phyloP scores from a whole-genome alignment of 768 basidiomycete genomes.

The Pulveroboletus ravenelii region DNA sequence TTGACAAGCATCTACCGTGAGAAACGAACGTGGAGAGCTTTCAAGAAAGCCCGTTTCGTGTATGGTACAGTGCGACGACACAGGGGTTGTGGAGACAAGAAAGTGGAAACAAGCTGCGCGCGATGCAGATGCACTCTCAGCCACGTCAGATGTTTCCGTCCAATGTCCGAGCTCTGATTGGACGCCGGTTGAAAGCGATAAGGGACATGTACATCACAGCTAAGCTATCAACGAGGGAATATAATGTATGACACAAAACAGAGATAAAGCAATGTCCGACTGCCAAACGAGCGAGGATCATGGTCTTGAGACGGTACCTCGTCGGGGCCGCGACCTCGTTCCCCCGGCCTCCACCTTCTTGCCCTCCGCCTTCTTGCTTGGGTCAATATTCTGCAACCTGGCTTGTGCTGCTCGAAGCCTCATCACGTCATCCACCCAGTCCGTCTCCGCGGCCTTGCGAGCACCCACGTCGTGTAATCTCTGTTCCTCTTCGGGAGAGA shows the following conservation, averaged over 20 bases:
- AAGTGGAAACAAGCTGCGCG: neutral
- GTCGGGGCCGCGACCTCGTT: conserved; percentile 29
- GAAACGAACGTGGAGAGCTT: conserved; percentile 21
- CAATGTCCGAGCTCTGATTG: neutral
- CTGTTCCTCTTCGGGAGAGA: conserved; percentile 51
- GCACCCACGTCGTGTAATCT: conserved; percentile 47
- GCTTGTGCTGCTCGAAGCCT: conserved; percentile 35
- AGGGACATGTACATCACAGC: too few species aligned
- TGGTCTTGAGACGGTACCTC: conserved; percentile 16
- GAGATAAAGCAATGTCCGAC: conserved; percentile 11
- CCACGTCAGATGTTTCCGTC: conserved; percentile 3
- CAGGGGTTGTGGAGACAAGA: neutral
- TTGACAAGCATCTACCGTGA: conserved; percentile 34
- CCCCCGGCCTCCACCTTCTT: conserved; percentile 25
- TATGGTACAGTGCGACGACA: conserved; percentile 4
- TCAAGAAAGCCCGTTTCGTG: conserved; percentile 14
- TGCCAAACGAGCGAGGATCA: conserved; percentile 1
- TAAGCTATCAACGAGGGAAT: too few species aligned
- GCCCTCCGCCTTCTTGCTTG: conserved; percentile 26
- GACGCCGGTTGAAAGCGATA: too few species aligned
- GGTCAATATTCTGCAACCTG: conserved; percentile 34
- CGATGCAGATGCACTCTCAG: neutral
- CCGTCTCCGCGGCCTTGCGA: conserved; percentile 46
- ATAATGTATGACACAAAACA: neutral
- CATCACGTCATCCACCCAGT: conserved; percentile 67